Percentiles rank a stretch among this genome's conserved stretches.
Evolutionary conservation across 2,329 filamentous ascomycete genomes (phyloP).

Genomic region (Trichoderma sp.): DNA sequence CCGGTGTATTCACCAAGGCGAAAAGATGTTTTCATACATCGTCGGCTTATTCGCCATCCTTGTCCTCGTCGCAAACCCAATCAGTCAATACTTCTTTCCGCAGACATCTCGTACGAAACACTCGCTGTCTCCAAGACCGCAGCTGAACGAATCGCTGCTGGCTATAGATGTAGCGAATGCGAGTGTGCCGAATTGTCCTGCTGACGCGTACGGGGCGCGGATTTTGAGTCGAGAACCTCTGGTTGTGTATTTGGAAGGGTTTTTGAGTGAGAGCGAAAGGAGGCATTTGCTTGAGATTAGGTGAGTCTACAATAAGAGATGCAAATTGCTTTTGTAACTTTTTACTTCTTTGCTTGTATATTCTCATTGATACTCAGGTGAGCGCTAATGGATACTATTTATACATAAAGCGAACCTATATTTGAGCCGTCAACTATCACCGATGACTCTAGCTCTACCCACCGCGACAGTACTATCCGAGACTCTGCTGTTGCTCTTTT

Average conservation of each 20-base stretch:
- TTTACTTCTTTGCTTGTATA: neutral
- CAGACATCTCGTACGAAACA: conserved; percentile 30
- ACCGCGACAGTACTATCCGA: conserved; percentile 50
- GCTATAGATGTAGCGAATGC: conserved; percentile 50
- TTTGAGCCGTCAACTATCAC: conserved; percentile 57
- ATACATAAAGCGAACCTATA: conserved; percentile 46
- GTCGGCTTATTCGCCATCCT: conserved; percentile 48
- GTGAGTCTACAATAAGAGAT: conserved; percentile 39
- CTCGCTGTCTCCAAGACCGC: conserved; percentile 47
- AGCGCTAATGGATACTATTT: neutral
- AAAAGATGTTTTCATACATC: conserved; percentile 51
- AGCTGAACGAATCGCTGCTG: conserved; percentile 55
- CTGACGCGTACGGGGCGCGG: conserved; percentile 51
- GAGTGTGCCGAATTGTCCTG: conserved; percentile 43
- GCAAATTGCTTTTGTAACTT: neutral
- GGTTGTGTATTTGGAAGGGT: conserved; percentile 58
- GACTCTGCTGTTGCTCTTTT: conserved; percentile 58
- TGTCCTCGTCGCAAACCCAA: conserved; percentile 51
- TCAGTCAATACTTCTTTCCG: conserved; percentile 44
- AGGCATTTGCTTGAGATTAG: conserved; percentile 55
- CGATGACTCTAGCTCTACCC: conserved; percentile 48
- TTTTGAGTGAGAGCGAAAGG: conserved; percentile 51
- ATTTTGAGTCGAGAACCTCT: conserved; percentile 55
- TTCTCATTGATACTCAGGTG: neutral
- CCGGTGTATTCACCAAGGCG: neutral